A percentile compares a stretch with the other conserved stretches of the same genome.
phyloP scores from a whole-genome alignment of 345 rosid genomes.

The Draba incana region DNA sequence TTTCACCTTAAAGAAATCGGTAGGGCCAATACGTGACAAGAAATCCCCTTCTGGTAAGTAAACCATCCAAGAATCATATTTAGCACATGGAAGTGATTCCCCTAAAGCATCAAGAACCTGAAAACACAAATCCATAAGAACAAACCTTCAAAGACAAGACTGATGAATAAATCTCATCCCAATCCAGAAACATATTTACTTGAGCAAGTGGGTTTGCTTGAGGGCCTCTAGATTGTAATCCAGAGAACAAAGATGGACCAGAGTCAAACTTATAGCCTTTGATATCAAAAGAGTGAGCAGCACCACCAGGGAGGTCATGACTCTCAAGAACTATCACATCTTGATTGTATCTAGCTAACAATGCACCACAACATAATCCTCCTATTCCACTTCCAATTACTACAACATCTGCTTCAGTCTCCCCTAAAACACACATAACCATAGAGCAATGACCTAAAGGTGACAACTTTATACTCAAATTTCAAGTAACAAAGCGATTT shows the following conservation, averaged over 20 bases:
- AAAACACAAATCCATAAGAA: slow-evolving; percentile 28
- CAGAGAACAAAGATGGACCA: slow-evolving; percentile 93
- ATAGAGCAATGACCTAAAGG: not conserved
- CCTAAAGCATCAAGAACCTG: slow-evolving; percentile 93
- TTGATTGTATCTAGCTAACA: slow-evolving; percentile 79
- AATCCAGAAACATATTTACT: slow-evolving; percentile 42
- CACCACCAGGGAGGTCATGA: slow-evolving; percentile 87
- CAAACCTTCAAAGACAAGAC: slow-evolving; percentile 3
- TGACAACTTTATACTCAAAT: not conserved
- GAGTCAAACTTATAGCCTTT: slow-evolving; percentile 89
- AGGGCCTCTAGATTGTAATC: slow-evolving; percentile 84
- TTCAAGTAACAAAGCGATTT: not conserved
- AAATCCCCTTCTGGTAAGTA: slow-evolving; percentile 92
- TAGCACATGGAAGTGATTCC: slow-evolving; percentile 79
- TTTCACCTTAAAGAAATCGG: slow-evolving; percentile 85
- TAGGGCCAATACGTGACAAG: slow-evolving; percentile 88
- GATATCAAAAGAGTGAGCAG: slow-evolving; percentile 83
- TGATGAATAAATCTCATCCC: not conserved
- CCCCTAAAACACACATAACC: slow-evolving; percentile 47
- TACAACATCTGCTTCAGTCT: slow-evolving; percentile 84
- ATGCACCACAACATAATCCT: slow-evolving; percentile 86
- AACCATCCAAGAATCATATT: slow-evolving; percentile 97
- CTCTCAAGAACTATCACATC: slow-evolving; percentile 87
- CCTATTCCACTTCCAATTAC: slow-evolving; percentile 93
- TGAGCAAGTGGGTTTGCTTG: slow-evolving; percentile 98